phyloP scores from a whole-genome alignment of 1,284 basidiomycete species.

The Sutorius eximius region DNA sequence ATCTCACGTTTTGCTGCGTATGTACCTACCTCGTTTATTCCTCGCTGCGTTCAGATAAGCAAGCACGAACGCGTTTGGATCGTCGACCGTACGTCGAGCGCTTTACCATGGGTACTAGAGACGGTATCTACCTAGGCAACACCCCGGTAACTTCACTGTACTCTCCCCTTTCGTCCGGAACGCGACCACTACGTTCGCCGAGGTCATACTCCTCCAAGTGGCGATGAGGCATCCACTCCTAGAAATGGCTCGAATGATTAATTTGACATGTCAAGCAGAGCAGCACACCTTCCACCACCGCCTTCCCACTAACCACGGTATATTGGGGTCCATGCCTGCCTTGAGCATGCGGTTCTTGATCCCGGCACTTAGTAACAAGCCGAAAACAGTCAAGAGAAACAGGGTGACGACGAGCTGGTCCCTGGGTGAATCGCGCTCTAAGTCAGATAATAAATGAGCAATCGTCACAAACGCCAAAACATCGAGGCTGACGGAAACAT shows the following conservation, averaged over 20 bases:
- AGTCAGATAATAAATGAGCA: slow-evolving; percentile 20
- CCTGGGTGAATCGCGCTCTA: slow-evolving; percentile 84
- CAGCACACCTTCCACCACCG: slow-evolving; percentile 78
- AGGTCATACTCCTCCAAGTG: slow-evolving; percentile 52
- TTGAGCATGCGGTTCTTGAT: slow-evolving; percentile 79
- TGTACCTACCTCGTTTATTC: slow-evolving; percentile 23
- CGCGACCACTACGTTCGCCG: slow-evolving; percentile 39
- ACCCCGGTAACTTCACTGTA: slow-evolving; percentile 42
- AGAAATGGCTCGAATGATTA: slow-evolving; percentile 19
- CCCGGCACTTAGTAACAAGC: slow-evolving; percentile 79
- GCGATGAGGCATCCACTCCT: slow-evolving; percentile 63
- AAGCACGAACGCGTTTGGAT: slow-evolving; percentile 2
- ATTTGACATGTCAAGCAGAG: slow-evolving; percentile 18
- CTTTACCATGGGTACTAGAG: too few relatives aligned
- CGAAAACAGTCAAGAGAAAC: slow-evolving; percentile 84
- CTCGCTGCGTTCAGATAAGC: slow-evolving; percentile 16
- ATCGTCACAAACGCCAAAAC: slow-evolving; percentile 31
- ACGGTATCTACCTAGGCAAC: slow-evolving; percentile 28
- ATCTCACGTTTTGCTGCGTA: slow-evolving; percentile 21
- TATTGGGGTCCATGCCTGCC: slow-evolving; percentile 64
- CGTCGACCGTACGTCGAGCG: slow-evolving; percentile 6
- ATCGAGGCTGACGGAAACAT: slow-evolving; percentile 82
- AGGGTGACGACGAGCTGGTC: slow-evolving; percentile 89
- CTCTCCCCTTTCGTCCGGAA: slow-evolving; percentile 36
- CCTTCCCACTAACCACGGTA: slow-evolving; percentile 57